These are phyloP conservation scores for Thelonectria olida DNA, from an alignment of 2,329 filamentous ascomycete genomes.

Conservation along the genomic window DNA sequence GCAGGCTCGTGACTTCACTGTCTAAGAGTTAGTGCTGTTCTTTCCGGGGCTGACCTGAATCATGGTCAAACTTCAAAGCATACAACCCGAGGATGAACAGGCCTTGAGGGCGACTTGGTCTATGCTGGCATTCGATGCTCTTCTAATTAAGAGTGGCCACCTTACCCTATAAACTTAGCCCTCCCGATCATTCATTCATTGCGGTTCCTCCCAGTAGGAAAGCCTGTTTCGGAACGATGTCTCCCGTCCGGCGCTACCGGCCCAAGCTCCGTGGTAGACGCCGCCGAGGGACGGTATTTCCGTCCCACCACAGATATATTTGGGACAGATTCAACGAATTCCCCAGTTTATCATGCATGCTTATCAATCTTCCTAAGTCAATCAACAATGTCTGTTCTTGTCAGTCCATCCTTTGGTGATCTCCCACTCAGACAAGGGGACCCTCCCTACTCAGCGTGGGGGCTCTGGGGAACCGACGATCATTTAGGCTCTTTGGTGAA, in stretches of 20 bases:
- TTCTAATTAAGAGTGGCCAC: too few species aligned
- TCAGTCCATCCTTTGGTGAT: neutral
- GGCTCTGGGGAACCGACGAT: constrained; percentile 12
- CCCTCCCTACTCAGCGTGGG: constrained; percentile 14
- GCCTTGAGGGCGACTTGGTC: too few species aligned
- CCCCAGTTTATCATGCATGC: neutral
- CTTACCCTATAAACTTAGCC: too few species aligned
- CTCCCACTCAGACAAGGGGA: constrained; percentile 12
- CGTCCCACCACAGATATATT: neutral
- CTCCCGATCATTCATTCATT: too few species aligned
- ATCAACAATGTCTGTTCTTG: neutral
- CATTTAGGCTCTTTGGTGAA: constrained; percentile 16
- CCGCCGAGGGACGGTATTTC: neutral
- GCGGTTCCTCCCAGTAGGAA: too few species aligned
- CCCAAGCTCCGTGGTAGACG: neutral
- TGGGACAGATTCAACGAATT: neutral
- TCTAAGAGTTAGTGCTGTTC: too few species aligned
- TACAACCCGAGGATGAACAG: too few species aligned
- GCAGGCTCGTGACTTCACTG: too few species aligned
- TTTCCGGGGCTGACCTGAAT: too few species aligned
- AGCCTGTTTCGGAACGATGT: neutral
- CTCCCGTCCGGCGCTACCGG: neutral
- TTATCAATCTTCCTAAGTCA: too few species aligned
- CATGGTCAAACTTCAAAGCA: too few species aligned
- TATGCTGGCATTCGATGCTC: too few species aligned